Evolutionary conservation across 441 rosid genomes (phyloP), one percentile per base, ranked within the genome.

Genomic region (Adansonia rubrostipa): DNA sequence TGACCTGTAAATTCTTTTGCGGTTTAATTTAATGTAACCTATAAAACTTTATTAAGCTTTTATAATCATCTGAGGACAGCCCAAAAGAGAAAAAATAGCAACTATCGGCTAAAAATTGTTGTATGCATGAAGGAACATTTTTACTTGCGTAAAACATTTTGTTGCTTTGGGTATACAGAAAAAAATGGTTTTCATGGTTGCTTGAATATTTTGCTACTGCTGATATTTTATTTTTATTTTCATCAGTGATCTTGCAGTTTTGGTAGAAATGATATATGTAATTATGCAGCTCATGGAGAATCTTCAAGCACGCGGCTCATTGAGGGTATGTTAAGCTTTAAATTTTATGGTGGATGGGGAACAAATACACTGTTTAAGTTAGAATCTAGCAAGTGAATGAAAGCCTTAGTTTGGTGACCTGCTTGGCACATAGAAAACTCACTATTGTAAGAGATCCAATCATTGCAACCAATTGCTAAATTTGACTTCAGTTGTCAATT

Each of bases 211-310:
- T 80, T 74, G 51, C 81, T 77, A 40, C 72, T 77, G 74, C 36
- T 65, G 74, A 80, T 48, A 58, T 76, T 78, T 65, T 24, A 82
- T 36, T 71, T 11, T 81, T 81, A 73, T 80, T 77, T 81, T 84
- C 83, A 82, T 66, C 96, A 95, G 99, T 87, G 92, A 97, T 87
- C 97, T 97, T 86, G 96, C 94, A 85, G 97, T 94, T 86, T 85
- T 97, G 86, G 96, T 93, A 47, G 98, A 95, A 88, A 89, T 87
- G 80, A 83, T 92, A 82, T 86, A 91, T 78, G 53, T 84, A 44
- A 88, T 94, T 73, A 88, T 89, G 67, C 85, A 86, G 86, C 92
- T 92, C 81, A 89, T 92, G 97, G 98, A 93, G 85, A 88, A 89
- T 80, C 98, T 96, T 85, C 99, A 94, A 89, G 88, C 85, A 74